Conservation (phyloP, 1,139 yeast species). For the Blastobotrys aristatus region DNA sequence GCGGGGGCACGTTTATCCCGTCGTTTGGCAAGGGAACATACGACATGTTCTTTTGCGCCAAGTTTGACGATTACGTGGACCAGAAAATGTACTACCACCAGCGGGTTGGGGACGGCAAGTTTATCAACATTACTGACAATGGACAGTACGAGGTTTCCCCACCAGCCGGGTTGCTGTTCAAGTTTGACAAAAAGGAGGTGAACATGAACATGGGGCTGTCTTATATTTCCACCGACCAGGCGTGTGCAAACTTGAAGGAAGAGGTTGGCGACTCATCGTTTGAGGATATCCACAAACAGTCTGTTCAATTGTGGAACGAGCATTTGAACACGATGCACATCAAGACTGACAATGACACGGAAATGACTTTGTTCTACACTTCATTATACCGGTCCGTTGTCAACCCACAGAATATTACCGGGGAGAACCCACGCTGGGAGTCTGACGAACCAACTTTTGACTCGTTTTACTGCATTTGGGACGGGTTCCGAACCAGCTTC, state of each 20-base stretch:
- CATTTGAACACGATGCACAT: slow-evolving; percentile 17
- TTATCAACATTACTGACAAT: slow-evolving; percentile 11
- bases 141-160: slow-evolving; percentile 2
- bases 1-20: slow-evolving; percentile 13
- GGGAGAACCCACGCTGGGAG: slow-evolving; percentile 35
- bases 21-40: slow-evolving; percentile 14
- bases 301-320: slow-evolving; percentile 31
- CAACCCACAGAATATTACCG: slow-evolving; percentile 39
- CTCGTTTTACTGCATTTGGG: slow-evolving; percentile 43
- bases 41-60: slow-evolving; percentile 15
- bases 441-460: slow-evolving; percentile 36
- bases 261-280: slow-evolving; percentile 28
- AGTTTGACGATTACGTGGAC: slow-evolving; percentile 9
- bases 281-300: slow-evolving; percentile 25
- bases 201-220: slow-evolving; percentile 38
- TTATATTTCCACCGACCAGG: slow-evolving; percentile 34
- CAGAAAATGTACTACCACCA: slow-evolving; percentile 9
- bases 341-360: slow-evolving; percentile 20
- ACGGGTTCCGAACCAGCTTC: slow-evolving; percentile 37
- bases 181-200: slow-evolving; percentile 7
- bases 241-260: slow-evolving; percentile 32
- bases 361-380: slow-evolving; percentile 32
- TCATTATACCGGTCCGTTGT: slow-evolving; percentile 38
- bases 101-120: slow-evolving; percentile 4
- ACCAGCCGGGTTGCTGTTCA: slow-evolving; percentile 11